Base-by-base conservation (phyloP, 306 rosid genomes). In the Gynostemma pentaphyllum region DNA sequence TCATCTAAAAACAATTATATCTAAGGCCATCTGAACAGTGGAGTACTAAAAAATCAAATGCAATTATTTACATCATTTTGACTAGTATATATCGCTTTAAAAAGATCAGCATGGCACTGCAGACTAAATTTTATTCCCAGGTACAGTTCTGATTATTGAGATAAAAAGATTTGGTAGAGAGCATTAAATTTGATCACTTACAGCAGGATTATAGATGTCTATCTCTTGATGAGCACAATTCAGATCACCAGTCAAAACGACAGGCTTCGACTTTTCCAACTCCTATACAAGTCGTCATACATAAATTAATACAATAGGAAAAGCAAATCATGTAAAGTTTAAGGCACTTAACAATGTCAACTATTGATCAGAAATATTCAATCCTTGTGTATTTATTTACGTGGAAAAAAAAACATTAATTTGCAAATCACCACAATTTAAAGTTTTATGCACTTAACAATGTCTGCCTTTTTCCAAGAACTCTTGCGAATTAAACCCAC, bases 161-260 rank as follows among this genome's bases (percentile, higher is more conserved):
- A 54, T n/a, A 54, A 15, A 4, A 53, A 2, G 3, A 15, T 12
- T 19, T 18, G 39, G 62, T 42, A 16, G 5, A 15, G 44, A 56
- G 30, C n/a, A 36, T 15, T 36, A 36, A 57, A 34, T 19, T 36
- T 9, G 59, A 76, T 47, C 51, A 69, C 98, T 83, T 80, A 85
- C 98, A 53, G 96, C 88, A 45, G 96, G 98, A 69, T 91, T 80
- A 75, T 68, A 76, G 73, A 91, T 85, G 78, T 87, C 98, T 70
- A 88, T 91, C 87, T 91, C 98, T 79, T 91, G 82, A 72, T 91
- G 95, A 55, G 98, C 98, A 71, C 98, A 91, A 59, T 91, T 91
- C 67, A 91, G 80, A 79, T 91, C 98, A 74, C 98, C 98, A 1
- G 98, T 83, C 79, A 91, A 83, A 77, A 91, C 73, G 37, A 91